phyloP scores from a whole-genome alignment of 2,329 filamentous ascomycete genomes.

The Aureobasidium leucospermi region DNA sequence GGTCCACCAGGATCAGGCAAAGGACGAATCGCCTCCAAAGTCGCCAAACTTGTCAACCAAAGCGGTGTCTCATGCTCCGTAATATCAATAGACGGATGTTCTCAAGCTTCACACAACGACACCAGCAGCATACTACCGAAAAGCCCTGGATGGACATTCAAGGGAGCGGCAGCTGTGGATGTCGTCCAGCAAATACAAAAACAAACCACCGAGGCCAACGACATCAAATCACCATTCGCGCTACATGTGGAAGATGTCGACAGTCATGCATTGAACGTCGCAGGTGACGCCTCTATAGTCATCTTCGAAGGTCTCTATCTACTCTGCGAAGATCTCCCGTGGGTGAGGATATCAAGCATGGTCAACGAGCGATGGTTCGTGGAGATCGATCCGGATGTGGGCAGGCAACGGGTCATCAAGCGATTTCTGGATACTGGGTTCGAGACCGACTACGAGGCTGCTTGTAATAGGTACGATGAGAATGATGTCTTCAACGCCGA shows the following conservation, averaged over 20 bases:
- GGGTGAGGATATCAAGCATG: background rate
- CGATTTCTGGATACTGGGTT: background rate
- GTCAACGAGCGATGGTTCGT: slow-evolving; percentile 10
- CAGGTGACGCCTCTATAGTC: slow-evolving; percentile 8
- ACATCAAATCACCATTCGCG: slow-evolving; percentile 4
- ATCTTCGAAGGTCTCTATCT: slow-evolving; percentile 10
- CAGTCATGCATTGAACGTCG: background rate
- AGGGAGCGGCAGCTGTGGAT: slow-evolving; percentile 8
- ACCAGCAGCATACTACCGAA: background rate
- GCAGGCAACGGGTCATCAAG: background rate
- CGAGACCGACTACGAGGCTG: slow-evolving; percentile 4
- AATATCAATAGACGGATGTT: slow-evolving; percentile 9
- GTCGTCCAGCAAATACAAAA: slow-evolving; percentile 1
- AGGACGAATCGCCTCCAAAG: background rate
- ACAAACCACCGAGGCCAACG: background rate
- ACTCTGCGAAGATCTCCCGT: slow-evolving; percentile 8
- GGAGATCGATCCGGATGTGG: background rate
- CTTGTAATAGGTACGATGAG: slow-evolving; percentile 6
- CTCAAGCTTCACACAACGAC: background rate
- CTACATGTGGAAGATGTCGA: slow-evolving; percentile 4
- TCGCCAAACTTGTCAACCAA: slow-evolving; percentile 7
- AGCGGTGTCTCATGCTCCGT: slow-evolving; percentile 9
- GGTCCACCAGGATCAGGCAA: slow-evolving; percentile 8
- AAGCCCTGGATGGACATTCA: slow-evolving; percentile 2
- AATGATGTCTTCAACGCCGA: slow-evolving; percentile 9